Conservation (phyloP, 306 rosid species). For the Trifolium fragiferum region DNA sequence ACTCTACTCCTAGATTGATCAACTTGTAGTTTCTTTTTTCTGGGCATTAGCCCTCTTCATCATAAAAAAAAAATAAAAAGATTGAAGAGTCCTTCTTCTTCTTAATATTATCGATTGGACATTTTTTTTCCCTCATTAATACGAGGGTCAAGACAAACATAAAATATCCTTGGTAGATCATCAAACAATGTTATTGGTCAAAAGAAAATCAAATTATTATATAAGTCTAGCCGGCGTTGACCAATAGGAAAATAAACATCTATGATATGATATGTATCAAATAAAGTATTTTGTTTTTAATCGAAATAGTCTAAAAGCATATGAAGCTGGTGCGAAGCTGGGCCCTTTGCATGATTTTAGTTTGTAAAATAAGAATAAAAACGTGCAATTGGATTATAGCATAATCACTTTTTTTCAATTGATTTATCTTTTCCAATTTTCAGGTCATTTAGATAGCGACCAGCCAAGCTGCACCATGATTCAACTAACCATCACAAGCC, state of each 20-base stretch:
- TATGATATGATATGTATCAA: background rate
- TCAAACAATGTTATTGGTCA: background rate
- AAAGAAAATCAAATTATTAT: background rate
- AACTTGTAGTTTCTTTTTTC: too few species aligned
- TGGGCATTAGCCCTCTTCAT: too few species aligned
- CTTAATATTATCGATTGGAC: background rate
- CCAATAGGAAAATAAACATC: background rate
- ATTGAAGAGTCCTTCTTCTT: too few species aligned
- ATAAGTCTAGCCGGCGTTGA: background rate
- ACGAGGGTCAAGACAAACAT: background rate
- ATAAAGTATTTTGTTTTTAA: background rate
- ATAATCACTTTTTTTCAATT: conserved; percentile 7
- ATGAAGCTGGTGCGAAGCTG: background rate
- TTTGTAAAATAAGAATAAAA: conserved; percentile 25
- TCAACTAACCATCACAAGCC: background rate
- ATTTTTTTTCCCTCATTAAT: background rate
- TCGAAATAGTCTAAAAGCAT: background rate
- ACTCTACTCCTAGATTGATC: too few species aligned
- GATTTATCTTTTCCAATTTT: background rate
- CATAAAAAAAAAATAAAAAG: too few species aligned
- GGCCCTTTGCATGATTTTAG: conserved; percentile 2
- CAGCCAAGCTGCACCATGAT: background rate
- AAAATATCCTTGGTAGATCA: background rate
- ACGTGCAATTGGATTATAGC: background rate
- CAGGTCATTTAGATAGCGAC: background rate